Conservation (phyloP, 768 basidiomycete genomes). For the Mycena albidolilacea region DNA sequence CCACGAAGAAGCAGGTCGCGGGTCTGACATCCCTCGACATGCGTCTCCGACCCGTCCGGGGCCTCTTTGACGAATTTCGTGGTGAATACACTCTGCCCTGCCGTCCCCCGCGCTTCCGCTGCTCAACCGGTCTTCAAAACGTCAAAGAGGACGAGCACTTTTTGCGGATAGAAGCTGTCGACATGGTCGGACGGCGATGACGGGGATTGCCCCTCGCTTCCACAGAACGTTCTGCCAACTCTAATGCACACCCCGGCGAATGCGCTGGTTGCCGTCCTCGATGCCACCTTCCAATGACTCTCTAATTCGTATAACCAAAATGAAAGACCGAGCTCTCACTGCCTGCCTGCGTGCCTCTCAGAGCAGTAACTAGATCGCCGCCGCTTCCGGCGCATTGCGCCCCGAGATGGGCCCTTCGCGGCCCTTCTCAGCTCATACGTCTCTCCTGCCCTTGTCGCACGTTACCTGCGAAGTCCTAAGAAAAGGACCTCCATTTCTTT, state of each 20-base stretch:
- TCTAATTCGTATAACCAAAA: constrained; percentile 3
- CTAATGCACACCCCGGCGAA: constrained; percentile 22
- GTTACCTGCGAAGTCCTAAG: constrained; percentile 14
- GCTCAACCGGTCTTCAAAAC: constrained; percentile 34
- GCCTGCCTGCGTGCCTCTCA: constrained; percentile 11
- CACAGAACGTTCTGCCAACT: constrained; percentile 33
- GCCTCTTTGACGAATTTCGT: constrained; percentile 1
- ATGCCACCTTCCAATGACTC: constrained; percentile 19
- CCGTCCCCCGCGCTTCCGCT: constrained; percentile 34
- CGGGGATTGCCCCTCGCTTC: constrained; percentile 31
- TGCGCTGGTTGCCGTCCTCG: constrained; percentile 31
- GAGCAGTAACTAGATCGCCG: constrained; percentile 9
- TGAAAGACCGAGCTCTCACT: constrained; percentile 1
- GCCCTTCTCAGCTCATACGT: background rate
- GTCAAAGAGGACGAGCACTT: constrained; percentile 28
- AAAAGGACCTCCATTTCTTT: constrained; percentile 9
- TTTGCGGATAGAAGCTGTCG: constrained; percentile 28
- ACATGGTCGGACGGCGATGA: background rate
- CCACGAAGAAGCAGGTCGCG: constrained; percentile 18
- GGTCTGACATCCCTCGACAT: constrained; percentile 27
- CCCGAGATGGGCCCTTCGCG: constrained; percentile 20
- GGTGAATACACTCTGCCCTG: background rate
- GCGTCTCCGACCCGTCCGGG: constrained; percentile 21
- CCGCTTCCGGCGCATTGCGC: constrained; percentile 13
- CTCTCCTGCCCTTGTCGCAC: constrained; percentile 1